phyloP scores from a whole-genome alignment of 2,329 filamentous ascomycete species.

The Xylariaceae sp. region DNA sequence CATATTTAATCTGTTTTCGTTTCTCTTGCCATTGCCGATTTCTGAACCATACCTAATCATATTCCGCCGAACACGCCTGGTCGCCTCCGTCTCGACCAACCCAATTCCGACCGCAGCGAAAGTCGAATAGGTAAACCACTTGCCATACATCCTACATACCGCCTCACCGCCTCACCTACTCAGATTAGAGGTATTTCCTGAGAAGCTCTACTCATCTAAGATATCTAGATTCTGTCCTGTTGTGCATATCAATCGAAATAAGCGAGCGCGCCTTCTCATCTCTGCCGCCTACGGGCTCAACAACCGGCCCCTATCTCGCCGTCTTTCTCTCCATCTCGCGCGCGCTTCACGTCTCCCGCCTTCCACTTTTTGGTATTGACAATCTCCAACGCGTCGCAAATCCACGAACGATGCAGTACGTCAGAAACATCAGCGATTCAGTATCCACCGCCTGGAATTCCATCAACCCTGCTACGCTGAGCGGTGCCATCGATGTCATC shows the following conservation, averaged over 20 bases:
- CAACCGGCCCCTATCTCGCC: background rate
- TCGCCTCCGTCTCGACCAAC: conserved; percentile 10
- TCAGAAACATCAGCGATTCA: conserved; percentile 87
- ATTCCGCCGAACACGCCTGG: background rate
- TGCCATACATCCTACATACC: background rate
- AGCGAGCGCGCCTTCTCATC: conserved; percentile 3
- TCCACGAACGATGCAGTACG: conserved; percentile 78
- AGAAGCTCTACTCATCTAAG: too few species aligned
- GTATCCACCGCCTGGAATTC: conserved; percentile 99
- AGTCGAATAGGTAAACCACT: too few species aligned
- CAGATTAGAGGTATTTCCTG: too few species aligned
- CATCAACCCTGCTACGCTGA: conserved; percentile 95
- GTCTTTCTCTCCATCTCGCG: background rate
- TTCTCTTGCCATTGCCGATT: background rate
- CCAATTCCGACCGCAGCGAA: background rate
- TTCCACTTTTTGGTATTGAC: background rate
- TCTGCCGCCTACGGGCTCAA: background rate
- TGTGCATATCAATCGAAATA: background rate
- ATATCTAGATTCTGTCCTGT: too few species aligned
- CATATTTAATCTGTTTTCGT: background rate
- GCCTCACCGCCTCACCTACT: too few species aligned
- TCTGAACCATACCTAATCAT: background rate
- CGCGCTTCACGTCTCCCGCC: background rate
- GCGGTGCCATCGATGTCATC: conserved; percentile 97
- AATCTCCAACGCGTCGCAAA: background rate